Evolutionary conservation across 805 yeast species (phyloP).

Genomic region (Candida peoriensis): DNA sequence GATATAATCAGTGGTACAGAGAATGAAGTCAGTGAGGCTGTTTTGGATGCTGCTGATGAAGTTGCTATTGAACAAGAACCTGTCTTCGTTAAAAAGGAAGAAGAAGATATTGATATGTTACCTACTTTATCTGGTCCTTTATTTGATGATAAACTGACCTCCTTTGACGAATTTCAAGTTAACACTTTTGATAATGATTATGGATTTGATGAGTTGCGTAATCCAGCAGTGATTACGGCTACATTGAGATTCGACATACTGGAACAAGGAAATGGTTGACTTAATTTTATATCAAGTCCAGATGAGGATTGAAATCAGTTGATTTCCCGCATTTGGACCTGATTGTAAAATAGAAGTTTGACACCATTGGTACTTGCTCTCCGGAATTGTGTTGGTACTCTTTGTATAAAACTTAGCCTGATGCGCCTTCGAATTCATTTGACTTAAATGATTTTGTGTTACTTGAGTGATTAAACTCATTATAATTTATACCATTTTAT

Average conservation of each 20-base stretch:
- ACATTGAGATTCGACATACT: conserved; percentile 1
- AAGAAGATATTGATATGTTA: conserved; percentile 3
- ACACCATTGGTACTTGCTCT: conserved; percentile 1
- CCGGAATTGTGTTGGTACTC: neutral
- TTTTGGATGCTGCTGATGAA: conserved; percentile 2
- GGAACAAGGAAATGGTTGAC: neutral
- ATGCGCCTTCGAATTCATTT: conserved; percentile 28
- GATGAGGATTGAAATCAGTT: conserved; percentile 2
- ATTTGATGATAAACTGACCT: conserved; percentile 10
- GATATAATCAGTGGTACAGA: conserved; percentile 13
- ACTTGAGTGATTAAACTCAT: conserved; percentile 12
- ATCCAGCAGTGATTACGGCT: conserved; percentile 39
- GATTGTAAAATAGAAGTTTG: neutral
- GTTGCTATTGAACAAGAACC: conserved; percentile 12
- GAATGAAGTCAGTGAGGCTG: conserved; percentile 1
- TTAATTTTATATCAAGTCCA: conserved; percentile 4
- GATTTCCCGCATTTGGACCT: conserved; percentile 8
- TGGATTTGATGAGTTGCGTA: conserved; percentile 39
- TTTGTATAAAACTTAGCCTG: conserved; percentile 23
- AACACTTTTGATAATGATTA: conserved; percentile 26
- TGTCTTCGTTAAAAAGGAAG: conserved; percentile 12
- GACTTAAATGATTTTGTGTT: conserved; percentile 27
- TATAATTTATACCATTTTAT: neutral
- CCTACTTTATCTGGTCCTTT: neutral
- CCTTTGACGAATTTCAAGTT: conserved; percentile 17